A percentile compares a stretch with the other conserved stretches of the same genome.
Evolutionary conservation across 257 asterid genomes (phyloP).

Genomic region (Solanum stenotomum): DNA sequence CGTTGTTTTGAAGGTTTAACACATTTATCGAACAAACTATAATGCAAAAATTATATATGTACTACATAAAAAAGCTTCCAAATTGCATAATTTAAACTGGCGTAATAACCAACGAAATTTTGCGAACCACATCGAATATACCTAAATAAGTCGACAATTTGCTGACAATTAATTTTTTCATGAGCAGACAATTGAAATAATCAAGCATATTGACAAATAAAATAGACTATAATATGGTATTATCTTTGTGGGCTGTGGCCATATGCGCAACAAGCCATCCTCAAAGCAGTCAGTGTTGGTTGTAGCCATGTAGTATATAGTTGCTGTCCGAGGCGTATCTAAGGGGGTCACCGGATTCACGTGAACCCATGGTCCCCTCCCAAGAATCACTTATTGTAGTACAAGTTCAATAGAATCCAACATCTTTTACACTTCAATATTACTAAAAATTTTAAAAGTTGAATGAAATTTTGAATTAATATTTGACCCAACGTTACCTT

Average conservation of each 20-base stretch:
- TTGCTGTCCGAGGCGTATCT: too few species aligned
- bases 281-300: neutral
- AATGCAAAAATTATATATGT: neutral
- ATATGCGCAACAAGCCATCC: neutral
- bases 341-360: too few species aligned
- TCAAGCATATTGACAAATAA: too few species aligned
- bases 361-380: too few species aligned
- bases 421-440: neutral
- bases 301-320: neutral
- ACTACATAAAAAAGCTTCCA: neutral
- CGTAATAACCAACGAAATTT: neutral
- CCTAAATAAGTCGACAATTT: too few species aligned
- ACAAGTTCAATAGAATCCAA: neutral
- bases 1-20: neutral
- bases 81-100: neutral
- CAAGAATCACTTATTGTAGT: too few species aligned
- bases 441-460: too few species aligned
- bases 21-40: neutral
- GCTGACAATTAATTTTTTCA: too few species aligned
- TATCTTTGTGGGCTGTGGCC: too few species aligned
- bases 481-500: neutral
- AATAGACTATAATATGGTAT: too few species aligned
- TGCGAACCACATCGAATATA: neutral
- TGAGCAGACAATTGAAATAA: too few species aligned
- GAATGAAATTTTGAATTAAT: too few species aligned